phyloP scores from a whole-genome alignment of 2,329 filamentous ascomycete genomes.

The Alternaria arborescens region DNA sequence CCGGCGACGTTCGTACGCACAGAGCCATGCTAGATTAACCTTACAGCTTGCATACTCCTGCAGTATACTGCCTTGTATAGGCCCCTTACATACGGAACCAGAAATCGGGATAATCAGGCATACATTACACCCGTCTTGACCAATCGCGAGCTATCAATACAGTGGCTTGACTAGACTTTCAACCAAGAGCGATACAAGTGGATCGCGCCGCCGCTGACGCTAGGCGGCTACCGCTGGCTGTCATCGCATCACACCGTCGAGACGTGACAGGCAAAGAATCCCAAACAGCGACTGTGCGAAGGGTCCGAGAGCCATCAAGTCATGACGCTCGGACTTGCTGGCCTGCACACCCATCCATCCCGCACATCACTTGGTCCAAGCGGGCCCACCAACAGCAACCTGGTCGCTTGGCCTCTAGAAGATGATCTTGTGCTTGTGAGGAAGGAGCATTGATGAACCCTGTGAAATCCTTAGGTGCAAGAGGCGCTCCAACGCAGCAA shows the following conservation, averaged over 20 bases:
- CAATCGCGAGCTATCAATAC: conserved; percentile 4
- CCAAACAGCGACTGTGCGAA: conserved; percentile 28
- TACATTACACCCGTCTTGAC: conserved; percentile 12
- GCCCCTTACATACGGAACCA: conserved; percentile 26
- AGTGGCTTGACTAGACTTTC: conserved; percentile 15
- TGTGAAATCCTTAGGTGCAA: conserved; percentile 42
- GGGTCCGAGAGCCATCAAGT: conserved; percentile 27
- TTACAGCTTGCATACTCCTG: conserved; percentile 26
- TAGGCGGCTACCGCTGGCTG: conserved; percentile 39
- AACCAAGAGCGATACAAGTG: conserved; percentile 22
- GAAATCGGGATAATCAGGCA: conserved; percentile 11
- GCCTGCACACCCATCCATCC: conserved; percentile 50
- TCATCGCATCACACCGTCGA: conserved; percentile 30
- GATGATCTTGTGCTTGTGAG: conserved; percentile 28
- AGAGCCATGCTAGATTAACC: conserved; percentile 40
- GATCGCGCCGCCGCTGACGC: conserved; percentile 34
- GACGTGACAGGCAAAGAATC: conserved; percentile 29
- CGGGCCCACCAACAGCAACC: conserved; percentile 42
- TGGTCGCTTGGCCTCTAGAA: conserved; percentile 24
- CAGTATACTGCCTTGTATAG: conserved; percentile 23
- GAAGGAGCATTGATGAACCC: conserved; percentile 36
- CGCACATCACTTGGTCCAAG: conserved; percentile 52
- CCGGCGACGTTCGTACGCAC: conserved; percentile 42
- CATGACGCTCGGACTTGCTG: conserved; percentile 31
- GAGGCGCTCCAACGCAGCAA: conserved; percentile 35